Evolutionary conservation across 1,284 basidiomycete genomes (phyloP), one percentile per base, ranked within the genome.

Genomic region (Puccinia polysora): DNA sequence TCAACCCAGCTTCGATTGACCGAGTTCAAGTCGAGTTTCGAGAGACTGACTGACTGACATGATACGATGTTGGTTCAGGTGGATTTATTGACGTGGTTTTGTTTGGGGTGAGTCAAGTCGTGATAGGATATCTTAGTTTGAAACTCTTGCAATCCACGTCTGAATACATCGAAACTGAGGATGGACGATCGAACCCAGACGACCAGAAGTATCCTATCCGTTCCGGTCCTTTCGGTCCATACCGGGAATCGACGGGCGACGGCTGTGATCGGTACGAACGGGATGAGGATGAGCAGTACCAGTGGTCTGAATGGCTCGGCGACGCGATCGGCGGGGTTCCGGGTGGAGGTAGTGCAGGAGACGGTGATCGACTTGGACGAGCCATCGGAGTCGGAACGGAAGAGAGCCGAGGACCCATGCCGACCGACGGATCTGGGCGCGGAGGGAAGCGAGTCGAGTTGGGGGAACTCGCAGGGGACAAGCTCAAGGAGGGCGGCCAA

Each of bases 21-120:
- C n/a, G n/a, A n/a, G n/a, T n/a, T n/a, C n/a, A n/a, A n/a, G n/a
- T n/a, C n/a, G n/a, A n/a, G n/a, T n/a, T n/a, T n/a, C n/a, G n/a
- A n/a, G n/a, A n/a, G n/a, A n/a, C n/a, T n/a, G n/a, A n/a, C n/a
- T n/a, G n/a, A n/a, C n/a, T n/a, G n/a, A n/a, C n/a, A n/a, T n/a
- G n/a, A n/a, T n/a, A n/a, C n/a, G n/a, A n/a, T n/a, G n/a, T n/a
- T n/a, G n/a, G n/a, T n/a, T n/a, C 47, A 70, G 67, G 56, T 53
- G 67, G 67, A 60, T 70, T 70, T 43, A 58, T 70, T 32, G 67
- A 70, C 47, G 67, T 70, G 8, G n/a, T 70, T 15, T 45, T 70
- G 28, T 70, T 70, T 36, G 67, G 67, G 20, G 67, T 70, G 32
- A 70, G 67, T 62, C 20, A 23, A 10, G 10, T 45, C 40, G n/a